phyloP scores from a whole-genome alignment of 1,284 basidiomycete species.

The Leccinum holopus region DNA sequence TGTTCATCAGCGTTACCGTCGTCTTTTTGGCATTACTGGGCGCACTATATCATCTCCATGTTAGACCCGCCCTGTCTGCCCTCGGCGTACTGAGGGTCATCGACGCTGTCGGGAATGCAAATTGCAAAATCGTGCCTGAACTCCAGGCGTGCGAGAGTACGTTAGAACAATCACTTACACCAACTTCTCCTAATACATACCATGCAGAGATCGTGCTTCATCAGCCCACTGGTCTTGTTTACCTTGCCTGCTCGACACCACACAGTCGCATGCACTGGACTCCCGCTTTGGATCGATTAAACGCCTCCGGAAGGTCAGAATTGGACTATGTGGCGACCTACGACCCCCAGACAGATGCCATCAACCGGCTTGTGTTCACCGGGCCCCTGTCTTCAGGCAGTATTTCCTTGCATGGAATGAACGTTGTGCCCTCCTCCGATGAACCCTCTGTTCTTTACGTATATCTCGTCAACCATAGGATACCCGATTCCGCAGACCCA shows the following conservation, averaged over 20 bases:
- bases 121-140: constrained; percentile 50
- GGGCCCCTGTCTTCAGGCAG: constrained; percentile 43
- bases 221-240: constrained; percentile 57
- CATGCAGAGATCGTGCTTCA: constrained; percentile 56
- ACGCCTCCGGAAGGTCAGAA: constrained; percentile 43
- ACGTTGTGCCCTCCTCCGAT: constrained; percentile 55
- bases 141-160: constrained; percentile 67
- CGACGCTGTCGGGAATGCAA: constrained; percentile 43
- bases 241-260: constrained; percentile 66
- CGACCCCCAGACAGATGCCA: constrained; percentile 45
- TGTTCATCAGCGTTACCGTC: constrained; percentile 24
- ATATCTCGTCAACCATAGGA: constrained; percentile 69
- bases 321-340: constrained; percentile 65
- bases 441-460: constrained; percentile 56
- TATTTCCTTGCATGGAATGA: constrained; percentile 70
- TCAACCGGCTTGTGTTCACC: constrained; percentile 47
- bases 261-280: constrained; percentile 54
- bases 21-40: constrained; percentile 26
- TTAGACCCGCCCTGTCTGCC: constrained; percentile 41
- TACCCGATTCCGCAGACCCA: constrained; percentile 39
- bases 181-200: background rate
- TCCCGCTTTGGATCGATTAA: constrained; percentile 46
- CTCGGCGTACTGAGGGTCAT: constrained; percentile 47
- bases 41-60: constrained; percentile 43
- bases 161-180: constrained; percentile 13